Conservation (phyloP, 768 basidiomycete species). For the Auricularia cornea region DNA sequence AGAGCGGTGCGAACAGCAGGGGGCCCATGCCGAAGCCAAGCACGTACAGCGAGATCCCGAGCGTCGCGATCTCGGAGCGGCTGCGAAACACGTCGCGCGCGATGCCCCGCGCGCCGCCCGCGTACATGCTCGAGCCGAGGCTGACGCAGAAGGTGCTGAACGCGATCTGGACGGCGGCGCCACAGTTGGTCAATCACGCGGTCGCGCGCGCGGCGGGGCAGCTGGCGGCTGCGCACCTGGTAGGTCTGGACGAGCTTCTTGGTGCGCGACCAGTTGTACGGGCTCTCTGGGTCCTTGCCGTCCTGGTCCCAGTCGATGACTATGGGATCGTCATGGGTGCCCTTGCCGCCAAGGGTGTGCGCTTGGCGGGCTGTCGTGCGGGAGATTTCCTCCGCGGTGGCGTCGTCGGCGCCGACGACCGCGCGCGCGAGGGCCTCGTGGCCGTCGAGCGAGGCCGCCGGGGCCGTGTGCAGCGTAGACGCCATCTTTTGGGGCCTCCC, state of each 20-base stretch:
- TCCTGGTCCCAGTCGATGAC: conserved; percentile 45
- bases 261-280: conserved; percentile 44
- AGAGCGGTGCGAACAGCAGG: conserved; percentile 48
- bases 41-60: conserved; percentile 56
- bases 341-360: conserved; percentile 25
- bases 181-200: not conserved
- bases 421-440: no score
- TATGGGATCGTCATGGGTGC: conserved; percentile 41
- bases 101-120: conserved; percentile 40
- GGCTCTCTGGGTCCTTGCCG: conserved; percentile 38
- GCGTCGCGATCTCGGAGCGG: conserved; percentile 40
- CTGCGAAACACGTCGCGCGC: conserved; percentile 29
- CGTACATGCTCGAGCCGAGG: conserved; percentile 51
- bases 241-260: conserved; percentile 48
- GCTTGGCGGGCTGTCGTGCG: not conserved
- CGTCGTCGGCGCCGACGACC: not conserved
- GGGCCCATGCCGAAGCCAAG: conserved; percentile 54
- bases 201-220: not conserved
- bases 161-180: conserved; percentile 21
- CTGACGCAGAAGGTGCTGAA: conserved; percentile 49
- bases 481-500: no score
- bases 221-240: conserved; percentile 28
- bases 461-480: no score
- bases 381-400: not conserved
- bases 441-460: no score